Conservation (phyloP, 495 filamentous ascomycete genomes). For the Xylaria curta region DNA sequence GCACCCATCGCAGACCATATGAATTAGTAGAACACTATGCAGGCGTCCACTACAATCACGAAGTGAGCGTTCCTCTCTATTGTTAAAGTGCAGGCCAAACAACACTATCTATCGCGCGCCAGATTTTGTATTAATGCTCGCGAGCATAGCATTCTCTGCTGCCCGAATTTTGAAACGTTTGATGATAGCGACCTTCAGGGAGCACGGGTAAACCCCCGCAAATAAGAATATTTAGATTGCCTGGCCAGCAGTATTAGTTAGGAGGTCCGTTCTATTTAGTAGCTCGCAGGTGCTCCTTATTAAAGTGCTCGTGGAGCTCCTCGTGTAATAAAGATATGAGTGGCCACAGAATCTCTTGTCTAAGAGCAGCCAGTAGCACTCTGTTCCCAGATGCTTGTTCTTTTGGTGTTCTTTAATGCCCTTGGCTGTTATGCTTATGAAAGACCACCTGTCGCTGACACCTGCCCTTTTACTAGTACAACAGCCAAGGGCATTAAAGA, state of each 20-base stretch:
- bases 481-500: neutral
- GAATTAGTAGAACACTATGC: neutral
- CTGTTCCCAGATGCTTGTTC: neutral
- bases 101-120: neutral
- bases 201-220: neutral
- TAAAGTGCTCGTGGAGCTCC: neutral
- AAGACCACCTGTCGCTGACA: neutral
- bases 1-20: neutral
- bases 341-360: neutral
- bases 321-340: neutral
- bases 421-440: neutral
- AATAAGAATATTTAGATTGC: neutral
- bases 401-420: neutral
- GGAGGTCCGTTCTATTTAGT: neutral
- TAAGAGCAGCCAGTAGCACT: neutral
- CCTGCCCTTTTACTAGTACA: neutral
- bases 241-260: neutral
- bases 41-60: slow-evolving; percentile 8
- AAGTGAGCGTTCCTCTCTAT: neutral
- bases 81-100: neutral
- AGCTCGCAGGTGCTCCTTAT: neutral
- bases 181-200: neutral
- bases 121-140: neutral
- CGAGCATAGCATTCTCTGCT: neutral
- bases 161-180: neutral